phyloP scores from a whole-genome alignment of 2,329 filamentous ascomycete species.

The Botrytis deweyae region DNA sequence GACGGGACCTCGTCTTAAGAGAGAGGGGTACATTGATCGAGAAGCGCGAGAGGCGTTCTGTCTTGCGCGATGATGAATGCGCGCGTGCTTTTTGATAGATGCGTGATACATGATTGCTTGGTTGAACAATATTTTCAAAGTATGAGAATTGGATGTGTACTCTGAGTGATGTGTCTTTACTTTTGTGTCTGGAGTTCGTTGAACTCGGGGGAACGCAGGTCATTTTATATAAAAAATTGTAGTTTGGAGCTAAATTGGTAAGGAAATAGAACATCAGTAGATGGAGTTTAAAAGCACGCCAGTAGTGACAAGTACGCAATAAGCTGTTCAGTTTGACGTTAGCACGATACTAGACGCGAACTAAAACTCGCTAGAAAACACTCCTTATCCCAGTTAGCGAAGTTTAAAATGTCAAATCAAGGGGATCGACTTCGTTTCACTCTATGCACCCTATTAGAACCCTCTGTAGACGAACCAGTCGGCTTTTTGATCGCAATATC shows the following conservation, averaged over 20 bases:
- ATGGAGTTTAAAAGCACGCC: fast-evolving
- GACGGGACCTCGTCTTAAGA: neutral
- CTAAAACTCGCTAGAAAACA: neutral
- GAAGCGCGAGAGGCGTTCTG: neutral
- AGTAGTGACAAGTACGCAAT: neutral
- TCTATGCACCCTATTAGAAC: neutral
- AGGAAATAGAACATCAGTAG: fast-evolving
- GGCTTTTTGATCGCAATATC: fast-evolving
- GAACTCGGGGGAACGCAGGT: neutral
- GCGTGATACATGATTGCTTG: neutral
- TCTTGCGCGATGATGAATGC: neutral
- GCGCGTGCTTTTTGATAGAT: neutral
- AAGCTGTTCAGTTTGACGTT: neutral
- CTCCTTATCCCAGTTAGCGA: neutral
- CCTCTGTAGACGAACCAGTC: fast-evolving
- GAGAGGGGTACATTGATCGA: neutral
- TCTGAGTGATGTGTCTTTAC: neutral
- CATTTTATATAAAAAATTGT: neutral
- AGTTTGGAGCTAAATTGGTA: neutral
- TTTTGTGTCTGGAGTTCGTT: neutral
- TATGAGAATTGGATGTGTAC: neutral
- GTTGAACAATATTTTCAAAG: neutral
- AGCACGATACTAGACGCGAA: neutral
- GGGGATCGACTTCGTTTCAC: neutral
- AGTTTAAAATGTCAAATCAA: neutral